phyloP scores from a whole-genome alignment of 2,329 filamentous ascomycete species.

The Aspergillus pseudoglaucus region DNA sequence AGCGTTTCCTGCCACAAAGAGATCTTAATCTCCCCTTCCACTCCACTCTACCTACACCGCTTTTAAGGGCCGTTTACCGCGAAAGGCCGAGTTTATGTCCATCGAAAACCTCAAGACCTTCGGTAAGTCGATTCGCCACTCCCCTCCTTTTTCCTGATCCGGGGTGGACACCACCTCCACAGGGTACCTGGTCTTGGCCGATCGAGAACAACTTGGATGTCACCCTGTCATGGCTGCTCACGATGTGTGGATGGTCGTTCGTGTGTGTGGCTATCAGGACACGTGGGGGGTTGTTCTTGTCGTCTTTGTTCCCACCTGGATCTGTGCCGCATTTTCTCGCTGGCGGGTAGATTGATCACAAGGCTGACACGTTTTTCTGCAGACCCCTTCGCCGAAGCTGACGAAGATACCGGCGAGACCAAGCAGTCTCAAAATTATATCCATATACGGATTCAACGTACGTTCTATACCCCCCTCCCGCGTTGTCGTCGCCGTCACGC shows the following conservation, averaged over 20 bases:
- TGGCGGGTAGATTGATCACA: constrained; percentile 32
- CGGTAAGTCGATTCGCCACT: constrained; percentile 55
- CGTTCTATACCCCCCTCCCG: constrained; percentile 33
- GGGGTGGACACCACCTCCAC: neutral
- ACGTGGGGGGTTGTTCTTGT: neutral
- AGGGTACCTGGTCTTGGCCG: neutral
- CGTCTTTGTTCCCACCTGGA: constrained; percentile 3
- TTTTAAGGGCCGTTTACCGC: constrained; percentile 44
- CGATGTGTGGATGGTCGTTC: neutral
- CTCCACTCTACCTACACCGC: constrained; percentile 25
- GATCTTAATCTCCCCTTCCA: constrained; percentile 27
- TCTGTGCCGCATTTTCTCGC: constrained; percentile 6
- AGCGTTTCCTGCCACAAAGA: constrained; percentile 13
- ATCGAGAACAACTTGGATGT: neutral
- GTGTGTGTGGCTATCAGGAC: neutral
- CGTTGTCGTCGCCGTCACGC: neutral
- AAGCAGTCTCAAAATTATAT: constrained; percentile 97
- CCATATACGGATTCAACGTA: constrained; percentile 99
- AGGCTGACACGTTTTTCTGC: constrained; percentile 30
- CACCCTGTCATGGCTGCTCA: neutral
- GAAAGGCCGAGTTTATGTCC: constrained; percentile 88
- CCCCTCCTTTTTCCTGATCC: constrained; percentile 11
- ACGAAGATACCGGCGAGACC: constrained; percentile 95
- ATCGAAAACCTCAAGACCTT: constrained; percentile 98
- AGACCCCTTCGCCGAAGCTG: constrained; percentile 99